Evolutionary conservation across 768 basidiomycete genomes (phyloP), one percentile per base, ranked within the genome.

Genomic region (Rhodotorula graminis): DNA sequence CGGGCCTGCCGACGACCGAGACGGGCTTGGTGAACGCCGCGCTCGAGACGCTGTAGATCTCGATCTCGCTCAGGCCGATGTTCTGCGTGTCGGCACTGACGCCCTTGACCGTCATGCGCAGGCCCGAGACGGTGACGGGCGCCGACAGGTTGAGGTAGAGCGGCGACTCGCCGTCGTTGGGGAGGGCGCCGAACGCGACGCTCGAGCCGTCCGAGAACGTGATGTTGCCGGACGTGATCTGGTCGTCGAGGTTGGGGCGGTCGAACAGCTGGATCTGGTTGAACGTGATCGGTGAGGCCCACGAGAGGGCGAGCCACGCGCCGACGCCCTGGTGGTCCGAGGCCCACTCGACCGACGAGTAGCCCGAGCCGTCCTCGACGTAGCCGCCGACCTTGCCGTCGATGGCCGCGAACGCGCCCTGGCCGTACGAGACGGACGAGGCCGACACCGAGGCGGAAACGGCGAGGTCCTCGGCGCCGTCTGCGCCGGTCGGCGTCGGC

Each of bases 201-300:
- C 29, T 46, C 12, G 72, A 58, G 6, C 75, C 75, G 52, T 76
- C 69, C 25, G 40, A 40, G 63, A 73, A 76, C 5, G 65, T 65
- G 40, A 76, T 46, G 52, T 69, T 70, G 40, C 69, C 75, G 1
- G 61, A 29, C 4, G 55, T 59, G 57, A 76, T 50, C 25, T 73
- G 69, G 53, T 76, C 75, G 52, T 55, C 60, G 11, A 65, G 53
- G 66, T 73, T 73, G 21, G 72, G 75, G 25, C 75, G 71, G 57
- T 76, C 71, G 64, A 42, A 74, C 29, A 74, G 58, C 7, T 68
- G 50, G 53, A 74, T 21, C 58, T 61, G 62, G 70, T 69, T 64
- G 67, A 76, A 64, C 12, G 65, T 65, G 44, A 67, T 42, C 8
- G 68, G 57, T 49, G 61, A 37, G 15, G 55, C 12, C 64, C 64